Conservation (phyloP, 2,329 filamentous ascomycete species). For the Ophioceras dolichostomum region DNA sequence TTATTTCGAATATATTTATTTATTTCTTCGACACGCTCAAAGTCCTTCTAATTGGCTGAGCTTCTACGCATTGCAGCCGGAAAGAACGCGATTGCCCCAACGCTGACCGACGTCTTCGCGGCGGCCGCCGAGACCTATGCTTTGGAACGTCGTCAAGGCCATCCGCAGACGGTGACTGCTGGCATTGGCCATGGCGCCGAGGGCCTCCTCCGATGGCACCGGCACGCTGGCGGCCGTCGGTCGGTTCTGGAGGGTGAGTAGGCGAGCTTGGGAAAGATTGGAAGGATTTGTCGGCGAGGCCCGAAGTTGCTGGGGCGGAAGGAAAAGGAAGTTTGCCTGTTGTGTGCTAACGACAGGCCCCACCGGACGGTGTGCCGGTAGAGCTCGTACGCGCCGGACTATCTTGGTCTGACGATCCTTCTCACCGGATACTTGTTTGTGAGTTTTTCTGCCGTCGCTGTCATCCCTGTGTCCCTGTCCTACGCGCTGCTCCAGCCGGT, state of each 20-base stretch:
- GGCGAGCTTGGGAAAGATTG: too few relatives aligned
- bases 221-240: slow-evolving; percentile 19
- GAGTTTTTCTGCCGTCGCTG: slow-evolving; percentile 18
- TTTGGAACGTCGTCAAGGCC: slow-evolving; percentile 21
- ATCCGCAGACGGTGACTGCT: slow-evolving; percentile 30
- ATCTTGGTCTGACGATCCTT: slow-evolving; percentile 65
- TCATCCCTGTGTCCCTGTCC: too few relatives aligned
- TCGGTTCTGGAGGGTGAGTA: slow-evolving; percentile 34
- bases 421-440: slow-evolving; percentile 54
- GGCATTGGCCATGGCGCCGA: slow-evolving; percentile 24
- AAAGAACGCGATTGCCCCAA: too few relatives aligned
- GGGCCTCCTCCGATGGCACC: slow-evolving; percentile 7
- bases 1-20: too few relatives aligned
- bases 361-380: slow-evolving; percentile 22
- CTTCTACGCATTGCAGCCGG: too few relatives aligned
- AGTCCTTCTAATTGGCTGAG: too few relatives aligned
- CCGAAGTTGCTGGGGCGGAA: too few relatives aligned
- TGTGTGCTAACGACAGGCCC: neutral
- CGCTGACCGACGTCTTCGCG: too few relatives aligned
- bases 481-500: too few relatives aligned
- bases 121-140: slow-evolving; percentile 22
- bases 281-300: too few relatives aligned
- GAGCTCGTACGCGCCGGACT: slow-evolving; percentile 81
- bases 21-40: too few relatives aligned
- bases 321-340: slow-evolving; percentile 1